These are phyloP conservation scores for Micromonas commoda DNA, from an alignment of 139 green algal species.

Conservation along the genomic window DNA sequence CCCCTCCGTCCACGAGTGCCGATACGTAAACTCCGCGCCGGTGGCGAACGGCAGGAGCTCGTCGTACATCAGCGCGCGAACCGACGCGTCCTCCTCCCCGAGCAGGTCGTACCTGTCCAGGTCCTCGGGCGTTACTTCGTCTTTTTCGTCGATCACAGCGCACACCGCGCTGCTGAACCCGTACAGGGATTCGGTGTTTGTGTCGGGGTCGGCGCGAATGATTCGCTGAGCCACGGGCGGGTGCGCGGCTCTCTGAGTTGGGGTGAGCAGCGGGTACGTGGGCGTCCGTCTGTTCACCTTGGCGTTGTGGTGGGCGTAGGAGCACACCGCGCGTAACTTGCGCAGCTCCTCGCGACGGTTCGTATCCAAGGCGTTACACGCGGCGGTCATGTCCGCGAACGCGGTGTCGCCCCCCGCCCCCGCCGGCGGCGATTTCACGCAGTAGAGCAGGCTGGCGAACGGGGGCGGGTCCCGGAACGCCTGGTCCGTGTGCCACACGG, in stretches of 20 bases:
- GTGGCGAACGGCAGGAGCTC: neutral
- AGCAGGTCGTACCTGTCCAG: neutral
- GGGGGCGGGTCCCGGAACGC: neutral
- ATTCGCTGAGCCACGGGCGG: neutral
- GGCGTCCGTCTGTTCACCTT: neutral
- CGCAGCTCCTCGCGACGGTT: neutral
- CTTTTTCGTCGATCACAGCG: neutral
- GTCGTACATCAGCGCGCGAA: neutral
- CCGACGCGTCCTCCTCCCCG: neutral
- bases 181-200: too few relatives aligned
- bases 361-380: neutral
- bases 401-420: neutral
- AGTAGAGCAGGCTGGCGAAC: neutral
- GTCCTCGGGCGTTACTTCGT: neutral
- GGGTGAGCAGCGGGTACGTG: neutral
- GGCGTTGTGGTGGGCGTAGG: slow-evolving; percentile 8
- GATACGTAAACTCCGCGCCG: neutral
- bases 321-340: neutral
- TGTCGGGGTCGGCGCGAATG: neutral
- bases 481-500: slow-evolving; percentile 8
- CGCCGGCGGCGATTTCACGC: neutral
- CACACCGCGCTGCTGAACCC: neutral
- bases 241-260: neutral
- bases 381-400: neutral
- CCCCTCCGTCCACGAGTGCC: neutral